Evolutionary conservation across 495 filamentous ascomycete species (phyloP).

Genomic region (Aspergillus ellipticus): DNA sequence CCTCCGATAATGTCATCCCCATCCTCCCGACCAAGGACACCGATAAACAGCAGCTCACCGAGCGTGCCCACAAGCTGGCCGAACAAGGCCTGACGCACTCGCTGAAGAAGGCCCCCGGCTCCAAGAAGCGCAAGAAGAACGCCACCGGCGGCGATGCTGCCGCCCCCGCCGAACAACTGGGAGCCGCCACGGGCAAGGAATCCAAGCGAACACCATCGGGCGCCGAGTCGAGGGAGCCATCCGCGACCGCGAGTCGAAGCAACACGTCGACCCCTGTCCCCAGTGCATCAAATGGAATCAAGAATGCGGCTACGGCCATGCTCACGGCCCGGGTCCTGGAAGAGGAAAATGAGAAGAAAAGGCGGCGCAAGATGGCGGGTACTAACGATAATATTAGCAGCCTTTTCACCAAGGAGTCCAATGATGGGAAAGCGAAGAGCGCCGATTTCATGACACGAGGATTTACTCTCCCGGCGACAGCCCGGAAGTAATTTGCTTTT

Average conservation of each 20-base stretch:
- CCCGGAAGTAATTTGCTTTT: conserved; percentile 22
- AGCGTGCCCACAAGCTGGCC: conserved; percentile 61
- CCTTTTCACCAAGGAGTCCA: conserved; percentile 58
- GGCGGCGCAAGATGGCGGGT: conserved; percentile 65
- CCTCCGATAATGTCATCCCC: conserved; percentile 70
- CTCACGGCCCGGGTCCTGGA: conserved; percentile 80
- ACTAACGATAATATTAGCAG: conserved; percentile 67
- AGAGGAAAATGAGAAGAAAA: conserved; percentile 79
- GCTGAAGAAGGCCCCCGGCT: conserved; percentile 72
- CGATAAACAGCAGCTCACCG: conserved; percentile 65
- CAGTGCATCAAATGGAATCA: conserved; percentile 56
- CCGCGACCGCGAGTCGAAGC: conserved; percentile 20
- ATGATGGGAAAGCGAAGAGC: conserved; percentile 48
- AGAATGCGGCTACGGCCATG: conserved; percentile 78
- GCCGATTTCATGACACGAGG: conserved; percentile 78
- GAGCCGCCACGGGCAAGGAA: conserved; percentile 11
- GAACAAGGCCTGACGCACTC: conserved; percentile 76
- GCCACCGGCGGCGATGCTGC: conserved; percentile 26
- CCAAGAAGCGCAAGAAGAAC: conserved; percentile 68
- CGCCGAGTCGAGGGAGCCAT: not conserved
- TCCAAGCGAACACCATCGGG: not conserved
- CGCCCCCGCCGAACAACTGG: no score
- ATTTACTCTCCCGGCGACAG: conserved; percentile 55
- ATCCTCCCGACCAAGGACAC: conserved; percentile 69
- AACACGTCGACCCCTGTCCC: conserved; percentile 31